Evolutionary conservation across 2,329 filamentous ascomycete genomes (phyloP).

Genomic region (Thelonectria olida): DNA sequence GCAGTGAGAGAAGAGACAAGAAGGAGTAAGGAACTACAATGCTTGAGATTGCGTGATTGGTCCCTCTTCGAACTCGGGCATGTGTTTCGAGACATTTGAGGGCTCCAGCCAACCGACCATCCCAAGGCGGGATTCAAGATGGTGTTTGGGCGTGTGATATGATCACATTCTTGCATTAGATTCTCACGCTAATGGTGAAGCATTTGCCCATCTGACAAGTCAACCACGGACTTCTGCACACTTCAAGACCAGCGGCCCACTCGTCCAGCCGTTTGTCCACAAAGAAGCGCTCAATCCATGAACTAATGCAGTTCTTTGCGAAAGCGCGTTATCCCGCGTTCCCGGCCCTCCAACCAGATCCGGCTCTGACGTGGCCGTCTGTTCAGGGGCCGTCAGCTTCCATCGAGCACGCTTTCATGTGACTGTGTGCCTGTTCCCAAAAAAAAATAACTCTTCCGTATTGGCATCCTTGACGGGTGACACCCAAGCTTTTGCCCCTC

Average conservation of each 20-base stretch:
- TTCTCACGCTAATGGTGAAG: not conserved
- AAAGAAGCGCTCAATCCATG: not conserved
- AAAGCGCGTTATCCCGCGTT: not conserved
- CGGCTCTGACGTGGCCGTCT: not conserved
- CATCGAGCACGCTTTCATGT: not conserved
- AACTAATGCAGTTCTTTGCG: not conserved
- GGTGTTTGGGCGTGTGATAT: not conserved
- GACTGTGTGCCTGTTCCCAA: not conserved
- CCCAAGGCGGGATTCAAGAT: not conserved
- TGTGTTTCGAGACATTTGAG: not conserved
- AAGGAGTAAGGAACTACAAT: not conserved
- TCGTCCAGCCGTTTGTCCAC: not conserved
- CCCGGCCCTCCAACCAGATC: not conserved
- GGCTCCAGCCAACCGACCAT: not conserved
- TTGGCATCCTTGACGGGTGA: not conserved
- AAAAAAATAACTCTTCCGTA: not conserved
- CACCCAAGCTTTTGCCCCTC: not conserved
- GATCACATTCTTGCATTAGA: not conserved
- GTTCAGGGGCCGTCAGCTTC: not conserved
- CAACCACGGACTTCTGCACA: not conserved
- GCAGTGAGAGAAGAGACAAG: not conserved
- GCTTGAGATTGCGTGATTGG: not conserved
- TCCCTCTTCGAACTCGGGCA: not conserved
- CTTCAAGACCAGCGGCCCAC: not conserved
- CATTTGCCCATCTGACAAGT: not conserved